These are phyloP conservation scores for Colletotrichum simmondsii DNA, from an alignment of 2,329 filamentous ascomycete genomes.

Conservation along the genomic window DNA sequence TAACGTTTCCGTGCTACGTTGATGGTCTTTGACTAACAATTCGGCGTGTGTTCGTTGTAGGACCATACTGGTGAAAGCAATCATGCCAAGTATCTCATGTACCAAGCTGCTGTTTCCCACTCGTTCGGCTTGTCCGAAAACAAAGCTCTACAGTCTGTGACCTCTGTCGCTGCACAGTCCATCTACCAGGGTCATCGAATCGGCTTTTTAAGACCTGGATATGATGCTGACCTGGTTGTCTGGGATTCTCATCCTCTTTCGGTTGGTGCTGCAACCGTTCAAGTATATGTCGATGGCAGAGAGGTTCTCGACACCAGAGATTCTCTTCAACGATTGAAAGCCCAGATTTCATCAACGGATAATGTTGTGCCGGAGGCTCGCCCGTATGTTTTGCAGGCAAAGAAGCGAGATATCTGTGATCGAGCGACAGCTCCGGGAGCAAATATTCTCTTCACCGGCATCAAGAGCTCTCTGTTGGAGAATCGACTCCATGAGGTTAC, in stretches of 20 bases:
- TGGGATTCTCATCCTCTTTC: constrained; percentile 59
- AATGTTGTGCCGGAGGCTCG: background rate
- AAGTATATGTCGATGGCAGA: constrained; percentile 59
- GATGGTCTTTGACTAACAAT: background rate
- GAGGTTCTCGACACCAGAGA: background rate
- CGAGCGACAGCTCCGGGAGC: background rate
- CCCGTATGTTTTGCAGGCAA: background rate
- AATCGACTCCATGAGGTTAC: accelerated
- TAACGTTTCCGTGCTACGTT: background rate
- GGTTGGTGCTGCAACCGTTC: constrained; percentile 54
- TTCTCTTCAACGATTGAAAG: background rate
- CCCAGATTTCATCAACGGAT: background rate
- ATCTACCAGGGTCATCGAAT: constrained; percentile 54
- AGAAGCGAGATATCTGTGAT: background rate
- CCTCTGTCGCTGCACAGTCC: constrained; percentile 55
- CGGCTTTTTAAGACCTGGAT: constrained; percentile 54
- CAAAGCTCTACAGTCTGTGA: constrained; percentile 54
- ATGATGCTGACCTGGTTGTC: constrained; percentile 60
- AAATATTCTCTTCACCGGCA: background rate
- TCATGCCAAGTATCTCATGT: constrained; percentile 53
- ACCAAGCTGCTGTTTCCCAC: constrained; percentile 51
- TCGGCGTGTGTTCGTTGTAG: background rate
- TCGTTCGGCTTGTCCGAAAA: constrained; percentile 50
- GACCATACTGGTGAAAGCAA: constrained; percentile 49
- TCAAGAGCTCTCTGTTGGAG: background rate